Evolutionary conservation across 352 stramenopile species (phyloP), one percentile per base, ranked within the genome.

Genomic region (Thalassiosira livingstoniorum): DNA sequence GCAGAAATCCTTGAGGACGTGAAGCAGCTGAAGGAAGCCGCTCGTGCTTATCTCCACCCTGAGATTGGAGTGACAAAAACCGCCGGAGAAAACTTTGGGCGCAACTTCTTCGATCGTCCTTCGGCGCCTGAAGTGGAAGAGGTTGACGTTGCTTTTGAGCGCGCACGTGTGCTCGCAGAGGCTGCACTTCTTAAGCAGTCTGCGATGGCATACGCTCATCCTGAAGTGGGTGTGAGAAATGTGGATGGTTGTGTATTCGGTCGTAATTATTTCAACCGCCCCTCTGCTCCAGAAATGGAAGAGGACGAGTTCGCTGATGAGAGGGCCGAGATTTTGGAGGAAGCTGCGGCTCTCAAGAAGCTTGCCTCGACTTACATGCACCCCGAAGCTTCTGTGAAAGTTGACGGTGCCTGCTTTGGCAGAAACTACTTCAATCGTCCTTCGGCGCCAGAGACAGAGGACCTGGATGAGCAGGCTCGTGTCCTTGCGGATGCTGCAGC

Each of bases 181-280:
- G 73, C 72, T 32, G 23, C 51, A 5, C 29, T 58, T 0, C 53
- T 92, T 11, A 92, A 92, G 74, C 55, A 83, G 63, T 43, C 77
- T 34, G 58, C 58, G 3, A 27, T 10, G 58, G 58, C 4, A 5
- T 66, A 66, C 34, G 4, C 47, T 23, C 58, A 66, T 29, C 58
- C 58, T n/a, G 34, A 69, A n/a, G n/a, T n/a, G n/a, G n/a, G n/a
- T n/a, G n/a, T n/a, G n/a, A n/a, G n/a, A n/a, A 70, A 54, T 7
- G 55, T 58, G 0, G 85, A 91, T 84, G 43, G 78, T 4, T 68
- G 31, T 21, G 77, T 63, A 10, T 88, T 66, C 68, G 86, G 74
- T 34, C 81, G 87, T 39, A 91, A 90, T 80, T 94, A 87, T 80
- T 93, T 93, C 61, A 65, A 58, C 29, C 86, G 89, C 53, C 18